Base-by-base conservation (phyloP, 257 asterid species). In the Petunia axillaris region DNA sequence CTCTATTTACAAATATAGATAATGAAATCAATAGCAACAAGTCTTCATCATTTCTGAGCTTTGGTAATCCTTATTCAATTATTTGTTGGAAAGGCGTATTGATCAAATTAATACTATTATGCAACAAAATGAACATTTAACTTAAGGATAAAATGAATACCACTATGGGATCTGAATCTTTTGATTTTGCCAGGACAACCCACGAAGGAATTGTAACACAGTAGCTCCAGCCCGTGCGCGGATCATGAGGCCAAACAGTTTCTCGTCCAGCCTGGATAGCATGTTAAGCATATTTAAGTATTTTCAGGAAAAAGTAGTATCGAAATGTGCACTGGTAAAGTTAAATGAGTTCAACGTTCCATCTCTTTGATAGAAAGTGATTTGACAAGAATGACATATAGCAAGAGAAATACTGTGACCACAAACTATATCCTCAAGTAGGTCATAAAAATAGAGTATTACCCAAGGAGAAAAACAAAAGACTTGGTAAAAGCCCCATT, bases 211-310 rank as follows among this genome's bases (percentile, higher is more conserved):
- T 84, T 57, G 91, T 90, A 77, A 96, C 89, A 75, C 98, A 94
- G 85, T 92, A 94, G 91, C 99, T 94, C 99, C 99, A 96, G 52
- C 99, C 99, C 4, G 97, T 84, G 70, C 82, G 93, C 82, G 95
- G 98, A 85, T 94, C 98, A 85, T 96, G 98, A 54, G 98, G 98
- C 99, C 98, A 94, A 79, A 90, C 85, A 81, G 97, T 94, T 81
- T 92, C 97, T 80, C 89, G 86, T 41, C 98, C 99, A 58, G 90
- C 91, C 98, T 94, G 91, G 85, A 83, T 55, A 81, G 77, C 39
- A 78, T 68, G 83, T 58, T 57, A 75, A 70, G 38, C 60, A 62
- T 55, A 79, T 77, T 81, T 71, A 35, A 46, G 55, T 35, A 16
- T 25, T 41, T 70, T 48, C 62, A 48, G 13, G 85, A 75, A 79